A percentile compares a stretch with the other conserved stretches of the same genome.
These are phyloP conservation scores for Aspergillus avenaceus DNA, from an alignment of 495 filamentous ascomycete species.

Conservation along the genomic window DNA sequence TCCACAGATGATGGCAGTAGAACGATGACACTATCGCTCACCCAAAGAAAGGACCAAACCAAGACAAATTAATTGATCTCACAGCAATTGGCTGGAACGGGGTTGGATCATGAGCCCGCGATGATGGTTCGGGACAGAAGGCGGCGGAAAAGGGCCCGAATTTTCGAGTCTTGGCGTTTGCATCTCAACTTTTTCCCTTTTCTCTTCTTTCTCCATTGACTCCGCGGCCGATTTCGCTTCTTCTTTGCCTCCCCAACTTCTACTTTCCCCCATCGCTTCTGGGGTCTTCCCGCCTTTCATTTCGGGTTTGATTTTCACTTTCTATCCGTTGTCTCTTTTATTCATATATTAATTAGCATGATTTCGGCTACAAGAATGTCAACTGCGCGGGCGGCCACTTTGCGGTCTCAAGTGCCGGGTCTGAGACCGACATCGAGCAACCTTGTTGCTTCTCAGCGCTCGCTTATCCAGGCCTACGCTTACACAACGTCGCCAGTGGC, in stretches of 20 bases:
- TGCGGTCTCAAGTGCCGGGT: slow-evolving; percentile 31
- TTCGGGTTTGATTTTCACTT: slow-evolving; percentile 6
- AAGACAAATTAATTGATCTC: background rate
- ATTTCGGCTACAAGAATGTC: slow-evolving; percentile 39
- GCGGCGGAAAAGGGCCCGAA: slow-evolving; percentile 37
- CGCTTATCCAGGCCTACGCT: slow-evolving; percentile 42
- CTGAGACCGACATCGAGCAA: slow-evolving; percentile 44
- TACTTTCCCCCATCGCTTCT: slow-evolving; percentile 3
- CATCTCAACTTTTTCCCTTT: slow-evolving; percentile 45
- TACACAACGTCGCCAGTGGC: slow-evolving; percentile 23
- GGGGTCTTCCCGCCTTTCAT: slow-evolving; percentile 5
- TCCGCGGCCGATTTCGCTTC: slow-evolving; percentile 24
- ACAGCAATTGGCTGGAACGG: background rate
- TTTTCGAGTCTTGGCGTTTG: slow-evolving; percentile 42
- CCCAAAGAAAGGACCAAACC: background rate
- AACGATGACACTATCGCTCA: background rate
- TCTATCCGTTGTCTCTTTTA: background rate
- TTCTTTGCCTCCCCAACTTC: slow-evolving; percentile 20
- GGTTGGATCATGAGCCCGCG: slow-evolving; percentile 3
- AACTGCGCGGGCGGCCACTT: slow-evolving; percentile 38
- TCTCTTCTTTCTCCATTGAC: slow-evolving; percentile 26
- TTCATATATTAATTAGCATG: slow-evolving; percentile 30
- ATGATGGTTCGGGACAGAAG: slow-evolving; percentile 28
- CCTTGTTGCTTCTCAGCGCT: slow-evolving; percentile 55
- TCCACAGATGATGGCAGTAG: background rate